A percentile compares a stretch with the other conserved stretches of the same genome.
These are phyloP conservation scores for Paramecium tetraurelia DNA, from an alignment of 73 alveolate genomes.

Conservation along the genomic window DNA sequence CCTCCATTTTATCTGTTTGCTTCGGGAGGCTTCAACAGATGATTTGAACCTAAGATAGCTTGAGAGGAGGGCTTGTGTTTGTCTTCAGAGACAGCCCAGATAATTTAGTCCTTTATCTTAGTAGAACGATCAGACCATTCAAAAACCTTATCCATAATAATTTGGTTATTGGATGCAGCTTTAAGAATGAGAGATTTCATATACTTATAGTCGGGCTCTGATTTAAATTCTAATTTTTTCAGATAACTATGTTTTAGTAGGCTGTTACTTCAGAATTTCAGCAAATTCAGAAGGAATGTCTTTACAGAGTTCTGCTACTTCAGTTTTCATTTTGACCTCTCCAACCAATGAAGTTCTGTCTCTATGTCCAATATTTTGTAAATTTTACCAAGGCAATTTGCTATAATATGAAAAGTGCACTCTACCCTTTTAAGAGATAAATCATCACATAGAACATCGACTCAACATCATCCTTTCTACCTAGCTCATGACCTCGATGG, in stretches of 20 bases:
- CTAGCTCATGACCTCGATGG: conserved; percentile 73
- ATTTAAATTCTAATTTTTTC: conserved; percentile 5
- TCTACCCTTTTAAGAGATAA: conserved; percentile 72
- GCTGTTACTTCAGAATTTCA: conserved; percentile 10
- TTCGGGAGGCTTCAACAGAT: conserved; percentile 26
- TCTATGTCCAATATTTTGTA: conserved; percentile 58
- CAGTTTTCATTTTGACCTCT: conserved; percentile 18
- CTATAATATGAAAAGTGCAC: not conserved
- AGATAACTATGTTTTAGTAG: not conserved
- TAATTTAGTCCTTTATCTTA: not conserved
- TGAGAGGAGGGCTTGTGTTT: not conserved
- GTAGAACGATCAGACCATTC: conserved; percentile 36
- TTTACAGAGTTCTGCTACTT: conserved; percentile 1
- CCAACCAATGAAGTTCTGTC: conserved; percentile 56
- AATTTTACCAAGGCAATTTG: conserved; percentile 66
- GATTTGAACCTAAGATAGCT: not conserved
- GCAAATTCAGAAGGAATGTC: conserved; percentile 25
- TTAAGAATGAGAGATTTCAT: not conserved
- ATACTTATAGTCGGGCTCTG: conserved; percentile 51
- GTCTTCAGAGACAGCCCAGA: conserved; percentile 15
- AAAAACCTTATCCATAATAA: not conserved
- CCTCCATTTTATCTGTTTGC: not conserved
- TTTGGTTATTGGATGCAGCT: conserved; percentile 8
- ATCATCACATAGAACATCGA: conserved; percentile 67
- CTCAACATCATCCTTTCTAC: conserved; percentile 82